Conservation (phyloP, 305 asterid genomes). For the Ilex paraguariensis region DNA sequence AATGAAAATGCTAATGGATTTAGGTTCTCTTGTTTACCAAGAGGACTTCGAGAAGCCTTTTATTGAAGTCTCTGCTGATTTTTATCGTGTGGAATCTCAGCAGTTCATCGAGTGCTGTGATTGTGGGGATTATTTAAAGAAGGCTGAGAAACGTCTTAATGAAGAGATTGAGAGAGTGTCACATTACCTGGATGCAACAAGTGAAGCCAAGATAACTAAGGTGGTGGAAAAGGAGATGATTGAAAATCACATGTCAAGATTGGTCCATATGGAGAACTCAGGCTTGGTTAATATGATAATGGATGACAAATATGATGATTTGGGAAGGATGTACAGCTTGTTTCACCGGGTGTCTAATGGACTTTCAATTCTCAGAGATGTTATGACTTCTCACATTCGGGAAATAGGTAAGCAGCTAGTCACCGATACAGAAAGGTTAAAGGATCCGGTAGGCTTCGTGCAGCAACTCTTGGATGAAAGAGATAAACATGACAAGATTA, state of each 20-base stretch:
- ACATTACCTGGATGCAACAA: slow-evolving; percentile 39
- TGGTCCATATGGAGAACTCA: slow-evolving; percentile 48
- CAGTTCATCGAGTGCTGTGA: slow-evolving; percentile 43
- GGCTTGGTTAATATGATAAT: slow-evolving; percentile 43
- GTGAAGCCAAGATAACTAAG: slow-evolving; percentile 41
- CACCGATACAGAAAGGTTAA: slow-evolving; percentile 45
- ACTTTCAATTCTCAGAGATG: slow-evolving; percentile 34
- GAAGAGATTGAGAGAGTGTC: slow-evolving; percentile 54
- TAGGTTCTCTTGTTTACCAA: slow-evolving; percentile 41
- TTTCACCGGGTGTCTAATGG: slow-evolving; percentile 43
- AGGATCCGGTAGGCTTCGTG: slow-evolving; percentile 49
- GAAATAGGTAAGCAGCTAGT: slow-evolving; percentile 47
- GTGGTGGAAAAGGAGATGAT: slow-evolving; percentile 51
- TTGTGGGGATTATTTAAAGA: slow-evolving; percentile 48
- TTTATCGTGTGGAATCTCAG: slow-evolving; percentile 46
- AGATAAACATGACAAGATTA: slow-evolving; percentile 39
- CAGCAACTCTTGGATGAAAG: slow-evolving; percentile 43
- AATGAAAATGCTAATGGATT: slow-evolving; percentile 45
- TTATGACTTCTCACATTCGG: slow-evolving; percentile 44
- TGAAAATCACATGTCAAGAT: slow-evolving; percentile 35
- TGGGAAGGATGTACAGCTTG: slow-evolving; percentile 46
- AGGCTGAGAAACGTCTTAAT: slow-evolving; percentile 41
- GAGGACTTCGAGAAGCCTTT: slow-evolving; percentile 46
- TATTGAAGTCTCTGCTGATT: slow-evolving; percentile 44
- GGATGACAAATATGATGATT: slow-evolving; percentile 43